A percentile compares a stretch with the other conserved stretches of the same genome.
These are phyloP conservation scores for Gossypium ekmanianum DNA, from an alignment of 345 rosid species.

Conservation along the genomic window DNA sequence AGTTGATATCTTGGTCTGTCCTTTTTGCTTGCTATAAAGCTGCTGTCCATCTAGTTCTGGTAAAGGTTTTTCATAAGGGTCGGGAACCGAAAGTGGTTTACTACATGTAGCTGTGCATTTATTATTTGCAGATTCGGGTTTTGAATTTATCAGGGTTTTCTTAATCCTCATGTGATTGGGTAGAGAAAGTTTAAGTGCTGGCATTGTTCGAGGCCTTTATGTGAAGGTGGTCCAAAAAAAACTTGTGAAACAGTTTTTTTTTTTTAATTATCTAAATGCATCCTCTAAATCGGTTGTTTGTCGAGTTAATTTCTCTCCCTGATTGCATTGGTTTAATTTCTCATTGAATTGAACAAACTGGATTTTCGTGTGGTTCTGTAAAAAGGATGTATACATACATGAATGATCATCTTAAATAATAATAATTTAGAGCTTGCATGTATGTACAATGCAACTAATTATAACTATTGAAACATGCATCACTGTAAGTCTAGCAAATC, in stretches of 20 bases:
- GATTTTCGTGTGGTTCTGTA: not conserved
- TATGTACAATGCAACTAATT: no score
- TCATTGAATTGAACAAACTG: not conserved
- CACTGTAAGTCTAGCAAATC: no score
- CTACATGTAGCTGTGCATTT: constrained; percentile 19
- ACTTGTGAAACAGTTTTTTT: constrained; percentile 13
- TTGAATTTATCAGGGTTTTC: constrained; percentile 16
- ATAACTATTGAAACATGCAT: no score
- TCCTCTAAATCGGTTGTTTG: constrained; percentile 36
- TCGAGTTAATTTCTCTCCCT: constrained; percentile 23
- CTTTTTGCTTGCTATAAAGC: constrained; percentile 6
- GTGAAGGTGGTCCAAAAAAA: not conserved
- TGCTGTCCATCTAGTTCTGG: constrained; percentile 17
- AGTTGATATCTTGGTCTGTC: not conserved
- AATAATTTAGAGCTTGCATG: no score
- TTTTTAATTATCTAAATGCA: constrained; percentile 13
- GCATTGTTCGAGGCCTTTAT: constrained; percentile 14
- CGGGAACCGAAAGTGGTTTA: constrained; percentile 5
- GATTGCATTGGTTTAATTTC: not conserved
- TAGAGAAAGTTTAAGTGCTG: constrained; percentile 12
- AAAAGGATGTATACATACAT: not conserved
- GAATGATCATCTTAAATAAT: no score
- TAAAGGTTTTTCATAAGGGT: constrained; percentile 12
- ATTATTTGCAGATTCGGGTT: constrained; percentile 9
- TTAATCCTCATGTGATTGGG: constrained; percentile 12